Evolutionary conservation across 257 asterid genomes (phyloP), one percentile per base, ranked within the genome.

Genomic region (Plantago major): DNA sequence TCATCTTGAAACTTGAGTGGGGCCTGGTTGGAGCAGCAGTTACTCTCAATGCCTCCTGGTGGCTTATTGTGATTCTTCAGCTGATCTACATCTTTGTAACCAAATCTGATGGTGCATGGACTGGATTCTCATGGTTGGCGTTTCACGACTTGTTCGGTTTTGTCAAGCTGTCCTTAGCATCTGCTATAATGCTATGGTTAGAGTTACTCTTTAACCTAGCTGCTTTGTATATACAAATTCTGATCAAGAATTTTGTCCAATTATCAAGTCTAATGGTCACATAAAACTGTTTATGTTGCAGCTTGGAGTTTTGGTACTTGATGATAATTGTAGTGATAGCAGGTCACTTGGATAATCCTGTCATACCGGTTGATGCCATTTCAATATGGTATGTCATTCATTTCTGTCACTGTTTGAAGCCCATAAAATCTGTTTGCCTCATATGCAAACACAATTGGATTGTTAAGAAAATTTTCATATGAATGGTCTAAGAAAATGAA

Each of bases 281-380:
- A 45, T 40, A 19, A 40, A 17, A 2, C 5, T 30, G 37, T 30
- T 30, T 3, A 30, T 5, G 5, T 30, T 71, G 89, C 84, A 89
- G 97, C 81, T 78, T 89, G 92, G 97, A 89, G 79, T 84, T 86
- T 58, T 89, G 97, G 97, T 89, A 86, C 73, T 71, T 84, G 77
- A 87, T 87, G 95, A 47, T 79, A 30, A 44, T 84, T 50, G 60
- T 89, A 38, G 89, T 87, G 12, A 78, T 89, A 53, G 89, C 82
- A 1, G 97, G 97, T 60, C 82, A 81, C 65, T 66, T 89, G 84
- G 76, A 80, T 11, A 82, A 89, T 68, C 91, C 97, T 53, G 78
- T 82, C 18, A 56, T 84, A 51, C 88, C 94, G 0, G 89, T 86
- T 54, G 95, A 87, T 61, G 97, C 93, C 67, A 76, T 89, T 63